Evolutionary conservation across 306 rosid species (phyloP), one percentile per base, ranked within the genome.

Genomic region (Trifolium subterraneum): DNA sequence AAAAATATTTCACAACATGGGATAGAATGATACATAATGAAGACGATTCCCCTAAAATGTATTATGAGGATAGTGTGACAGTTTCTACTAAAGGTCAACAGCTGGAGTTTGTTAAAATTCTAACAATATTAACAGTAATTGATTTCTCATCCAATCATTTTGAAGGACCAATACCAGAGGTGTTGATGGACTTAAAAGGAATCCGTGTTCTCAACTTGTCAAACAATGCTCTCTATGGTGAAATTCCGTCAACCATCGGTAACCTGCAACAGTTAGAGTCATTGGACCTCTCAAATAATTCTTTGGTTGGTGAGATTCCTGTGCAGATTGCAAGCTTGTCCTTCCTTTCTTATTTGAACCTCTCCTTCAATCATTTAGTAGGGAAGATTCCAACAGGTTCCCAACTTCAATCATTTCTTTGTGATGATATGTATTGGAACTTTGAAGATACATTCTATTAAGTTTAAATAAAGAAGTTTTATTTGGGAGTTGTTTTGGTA

Each of bases 121-220:
- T 60, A 0, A 70, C 33, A 0, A 11, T 52, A 22, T 64, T 55
- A 42, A 86, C 67, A n/a, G 69, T 67, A 0, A 4, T 88, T 20
- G 89, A 84, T 10, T n/a, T 84, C 9, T 86, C 90, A 7, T 58
- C 64, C 20, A 86, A 86, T 59, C 16, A 64, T 3, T 64, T 80
- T 33, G 52, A 50, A 1, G 86, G 86, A 45, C 7, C 4, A 16
- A 13, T 1, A 14, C 51, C 14, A 16, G 4, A 39, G 0, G 45
- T 10, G 0, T 1, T 39, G 3, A 39, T 39, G 45, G 4, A 39
- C 13, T 45, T 45, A 6, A 44, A 6, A 58, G 71, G 70, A 15
- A 62, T 86, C 0, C 0, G 7, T 16, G 35, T 27, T 8, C 79
- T 86, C 8, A 81, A 83, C 73, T 52, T 83, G 23, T 86, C 87